Percentiles rank a stretch among this genome's conserved stretches.
phyloP scores from a whole-genome alignment of 2,329 filamentous ascomycete species.

The Grosmannia serpens region DNA sequence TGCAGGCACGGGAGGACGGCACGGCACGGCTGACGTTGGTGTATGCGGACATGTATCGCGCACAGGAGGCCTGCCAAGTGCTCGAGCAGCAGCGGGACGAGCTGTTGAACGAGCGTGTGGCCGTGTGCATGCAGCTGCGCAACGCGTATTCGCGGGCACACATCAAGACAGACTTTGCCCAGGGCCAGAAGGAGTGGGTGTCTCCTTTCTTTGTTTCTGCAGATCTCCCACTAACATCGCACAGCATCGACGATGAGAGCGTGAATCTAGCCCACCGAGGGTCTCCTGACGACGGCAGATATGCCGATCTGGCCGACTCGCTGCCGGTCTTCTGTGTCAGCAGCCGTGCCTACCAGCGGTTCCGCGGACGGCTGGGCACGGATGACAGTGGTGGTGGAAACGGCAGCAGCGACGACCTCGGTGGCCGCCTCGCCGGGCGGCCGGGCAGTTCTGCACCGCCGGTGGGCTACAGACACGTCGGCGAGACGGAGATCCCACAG shows the following conservation, averaged over 20 bases:
- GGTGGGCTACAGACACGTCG: slow-evolving; percentile 34
- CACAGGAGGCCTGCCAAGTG: slow-evolving; percentile 7
- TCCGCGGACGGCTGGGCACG: slow-evolving; percentile 40
- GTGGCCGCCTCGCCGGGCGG: neutral
- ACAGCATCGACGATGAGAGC: slow-evolving; percentile 40
- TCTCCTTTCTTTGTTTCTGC: neutral
- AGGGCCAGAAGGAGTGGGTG: slow-evolving; percentile 41
- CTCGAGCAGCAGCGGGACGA: neutral
- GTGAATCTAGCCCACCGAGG: slow-evolving; percentile 39
- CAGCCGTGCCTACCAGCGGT: slow-evolving; percentile 49
- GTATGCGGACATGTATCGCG: slow-evolving; percentile 15
- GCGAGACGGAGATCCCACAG: slow-evolving; percentile 48
- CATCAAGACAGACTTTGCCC: slow-evolving; percentile 48
- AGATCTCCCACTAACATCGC: neutral
- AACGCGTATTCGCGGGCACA: slow-evolving; percentile 43
- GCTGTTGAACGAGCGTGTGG: slow-evolving; percentile 17
- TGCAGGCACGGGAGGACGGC: neutral
- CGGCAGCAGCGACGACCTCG: neutral
- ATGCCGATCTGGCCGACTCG: slow-evolving; percentile 40
- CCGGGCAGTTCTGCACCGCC: slow-evolving; percentile 18
- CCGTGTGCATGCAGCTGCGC: slow-evolving; percentile 37
- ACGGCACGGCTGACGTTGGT: slow-evolving; percentile 19
- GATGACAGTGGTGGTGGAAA: slow-evolving; percentile 23
- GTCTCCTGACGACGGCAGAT: slow-evolving; percentile 46
- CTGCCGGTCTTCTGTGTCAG: slow-evolving; percentile 56